Conservation (phyloP, 805 yeast genomes). For the Blastobotrys muscicola region DNA sequence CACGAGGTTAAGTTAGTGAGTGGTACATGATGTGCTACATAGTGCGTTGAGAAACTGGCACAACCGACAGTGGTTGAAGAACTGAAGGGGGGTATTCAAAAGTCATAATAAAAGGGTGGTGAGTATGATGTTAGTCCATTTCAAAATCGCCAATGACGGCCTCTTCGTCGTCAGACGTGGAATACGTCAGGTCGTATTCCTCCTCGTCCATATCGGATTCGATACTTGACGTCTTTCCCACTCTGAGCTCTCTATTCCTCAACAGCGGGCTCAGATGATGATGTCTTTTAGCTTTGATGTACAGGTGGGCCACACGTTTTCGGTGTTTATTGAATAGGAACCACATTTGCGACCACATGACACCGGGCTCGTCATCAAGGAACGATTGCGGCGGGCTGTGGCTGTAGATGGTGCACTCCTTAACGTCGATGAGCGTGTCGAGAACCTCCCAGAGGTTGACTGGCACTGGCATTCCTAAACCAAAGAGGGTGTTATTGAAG, state of each 20-base stretch:
- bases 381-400: slow-evolving; percentile 45
- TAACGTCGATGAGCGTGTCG: slow-evolving; percentile 70
- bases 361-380: slow-evolving; percentile 53
- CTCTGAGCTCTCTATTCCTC: slow-evolving; percentile 13
- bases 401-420: slow-evolving; percentile 37
- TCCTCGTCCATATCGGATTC: slow-evolving; percentile 28
- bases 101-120: neutral
- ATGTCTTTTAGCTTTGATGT: slow-evolving; percentile 47
- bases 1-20: too few species aligned
- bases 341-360: slow-evolving; percentile 74
- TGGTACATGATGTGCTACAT: too few species aligned
- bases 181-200: slow-evolving; percentile 37
- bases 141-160: slow-evolving; percentile 34
- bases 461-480: slow-evolving; percentile 37
- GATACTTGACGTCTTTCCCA: neutral
- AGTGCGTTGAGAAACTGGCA: too few species aligned
- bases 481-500: slow-evolving; percentile 68
- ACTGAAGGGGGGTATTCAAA: neutral
- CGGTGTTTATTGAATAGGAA: slow-evolving; percentile 84
- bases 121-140: slow-evolving; percentile 17
- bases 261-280: slow-evolving; percentile 31
- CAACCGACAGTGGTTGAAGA: too few species aligned
- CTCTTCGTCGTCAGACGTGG: slow-evolving; percentile 31
- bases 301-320: slow-evolving; percentile 83
- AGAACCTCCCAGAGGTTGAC: slow-evolving; percentile 85